A percentile compares a stretch with the other conserved stretches of the same genome.
Evolutionary conservation across 2,329 filamentous ascomycete species (phyloP).

Genomic region (Fusarium sp.): DNA sequence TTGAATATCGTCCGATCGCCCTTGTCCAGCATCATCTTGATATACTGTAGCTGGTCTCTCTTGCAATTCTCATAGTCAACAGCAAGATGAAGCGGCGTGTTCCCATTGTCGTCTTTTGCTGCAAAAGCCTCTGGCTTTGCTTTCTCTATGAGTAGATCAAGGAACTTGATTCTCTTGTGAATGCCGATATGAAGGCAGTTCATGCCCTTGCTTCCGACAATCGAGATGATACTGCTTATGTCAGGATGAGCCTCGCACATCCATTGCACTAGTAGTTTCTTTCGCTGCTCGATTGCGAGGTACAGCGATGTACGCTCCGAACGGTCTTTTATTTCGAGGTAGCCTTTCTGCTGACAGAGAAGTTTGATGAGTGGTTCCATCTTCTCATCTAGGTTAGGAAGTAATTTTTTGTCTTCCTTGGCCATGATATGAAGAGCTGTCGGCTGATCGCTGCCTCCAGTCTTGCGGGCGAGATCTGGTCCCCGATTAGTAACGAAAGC

Average conservation of each 20-base stretch:
- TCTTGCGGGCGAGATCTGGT: constrained; percentile 4
- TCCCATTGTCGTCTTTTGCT: too few species aligned
- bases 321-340: background rate
- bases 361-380: constrained; percentile 21
- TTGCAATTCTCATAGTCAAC: too few species aligned
- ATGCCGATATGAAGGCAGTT: too few species aligned
- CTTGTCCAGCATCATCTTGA: too few species aligned
- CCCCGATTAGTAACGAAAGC: constrained; percentile 11
- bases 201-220: background rate
- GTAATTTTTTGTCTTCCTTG: constrained; percentile 15
- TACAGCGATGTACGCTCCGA: background rate
- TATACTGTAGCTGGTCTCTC: too few species aligned
- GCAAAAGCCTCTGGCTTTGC: too few species aligned
- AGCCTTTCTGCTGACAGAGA: background rate
- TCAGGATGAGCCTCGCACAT: constrained; percentile 2
- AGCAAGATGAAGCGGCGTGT: too few species aligned
- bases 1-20: too few species aligned
- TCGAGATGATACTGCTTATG: background rate
- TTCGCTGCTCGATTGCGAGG: background rate
- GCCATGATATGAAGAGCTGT: constrained; percentile 33
- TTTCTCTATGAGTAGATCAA: too few species aligned
- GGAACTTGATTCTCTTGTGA: too few species aligned
- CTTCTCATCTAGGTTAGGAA: constrained; percentile 25
- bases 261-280: constrained; percentile 2
- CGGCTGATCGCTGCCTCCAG: constrained; percentile 16